Percentiles rank a stretch among this genome's conserved stretches.
These are phyloP conservation scores for Crucibulum laeve DNA, from an alignment of 768 basidiomycete species.

Conservation along the genomic window DNA sequence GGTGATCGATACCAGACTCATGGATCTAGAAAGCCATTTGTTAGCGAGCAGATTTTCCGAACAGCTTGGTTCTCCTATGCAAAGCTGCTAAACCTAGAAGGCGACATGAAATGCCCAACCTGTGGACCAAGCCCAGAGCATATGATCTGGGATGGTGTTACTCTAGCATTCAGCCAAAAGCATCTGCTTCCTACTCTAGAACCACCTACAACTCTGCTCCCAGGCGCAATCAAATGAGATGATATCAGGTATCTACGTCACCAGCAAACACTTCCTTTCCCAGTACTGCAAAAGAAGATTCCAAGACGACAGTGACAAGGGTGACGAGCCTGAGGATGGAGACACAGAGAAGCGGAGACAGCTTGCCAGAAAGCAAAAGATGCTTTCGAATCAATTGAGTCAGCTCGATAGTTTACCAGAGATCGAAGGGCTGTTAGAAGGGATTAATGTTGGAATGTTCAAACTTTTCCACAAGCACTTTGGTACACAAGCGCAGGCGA, in stretches of 20 bases:
- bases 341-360: no score
- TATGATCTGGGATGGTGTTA: constrained; percentile 29
- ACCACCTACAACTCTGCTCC: constrained; percentile 18
- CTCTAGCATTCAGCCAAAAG: constrained; percentile 22
- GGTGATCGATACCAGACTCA: constrained; percentile 14
- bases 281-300: no score
- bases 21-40: constrained; percentile 12
- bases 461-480: no score
- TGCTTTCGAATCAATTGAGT: no score
- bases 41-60: constrained; percentile 22
- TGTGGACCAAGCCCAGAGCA: constrained; percentile 22
- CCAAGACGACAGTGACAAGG: no score
- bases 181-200: constrained; percentile 16
- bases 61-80: constrained; percentile 28
- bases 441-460: no score
- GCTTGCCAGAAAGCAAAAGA: no score
- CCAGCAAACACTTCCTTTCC: no score
- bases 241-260: background rate
- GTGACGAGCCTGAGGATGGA: no score
- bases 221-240: constrained; percentile 4
- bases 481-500: no score
- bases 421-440: no score
- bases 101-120: constrained; percentile 18
- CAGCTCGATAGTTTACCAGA: no score
- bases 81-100: constrained; percentile 13